phyloP scores from a whole-genome alignment of 192 early-diverging fungal genomes.

The Gamsiella multidivaricata region DNA sequence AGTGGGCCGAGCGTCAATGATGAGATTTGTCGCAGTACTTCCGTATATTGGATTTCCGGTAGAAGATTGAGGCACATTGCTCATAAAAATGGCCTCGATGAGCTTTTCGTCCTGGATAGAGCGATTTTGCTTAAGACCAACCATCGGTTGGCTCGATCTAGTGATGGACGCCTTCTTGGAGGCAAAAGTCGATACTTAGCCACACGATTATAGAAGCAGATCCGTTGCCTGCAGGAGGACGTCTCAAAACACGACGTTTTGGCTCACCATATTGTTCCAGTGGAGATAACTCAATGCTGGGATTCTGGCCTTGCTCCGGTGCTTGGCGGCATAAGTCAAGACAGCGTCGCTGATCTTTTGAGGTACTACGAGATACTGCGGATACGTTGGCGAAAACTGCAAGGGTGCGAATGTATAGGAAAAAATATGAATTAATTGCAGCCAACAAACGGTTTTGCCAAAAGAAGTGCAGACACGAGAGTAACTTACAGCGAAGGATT shows the following conservation, averaged over 20 bases:
- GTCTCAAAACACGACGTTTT: not conserved
- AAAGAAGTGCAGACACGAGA: not conserved
- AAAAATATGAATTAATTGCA: not conserved
- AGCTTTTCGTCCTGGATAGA: conserved; percentile 98
- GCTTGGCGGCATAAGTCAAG: conserved; percentile 87
- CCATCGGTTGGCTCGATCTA: conserved; percentile 94
- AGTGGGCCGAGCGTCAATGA: conserved; percentile 95
- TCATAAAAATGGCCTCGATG: conserved; percentile 89
- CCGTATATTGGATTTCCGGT: conserved; percentile 62
- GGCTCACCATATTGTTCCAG: conserved; percentile 74
- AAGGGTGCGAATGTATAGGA: not conserved
- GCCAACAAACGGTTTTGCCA: not conserved
- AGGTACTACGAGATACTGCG: conserved; percentile 84
- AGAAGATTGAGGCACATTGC: conserved; percentile 60
- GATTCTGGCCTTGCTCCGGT: conserved; percentile 90
- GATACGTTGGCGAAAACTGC: conserved; percentile 92
- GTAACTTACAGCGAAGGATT: conserved; percentile 71
- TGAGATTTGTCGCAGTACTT: conserved; percentile 75
- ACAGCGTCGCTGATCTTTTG: conserved; percentile 89
- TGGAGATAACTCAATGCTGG: conserved; percentile 93
- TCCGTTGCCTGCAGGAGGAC: no score
- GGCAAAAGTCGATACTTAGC: conserved; percentile 1
- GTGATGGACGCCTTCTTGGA: conserved; percentile 82
- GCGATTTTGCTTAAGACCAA: conserved; percentile 93
- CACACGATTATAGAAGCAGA: not conserved